These are phyloP conservation scores for Fusarium mangiferae DNA, from an alignment of 2,329 filamentous ascomycete species.

Conservation along the genomic window DNA sequence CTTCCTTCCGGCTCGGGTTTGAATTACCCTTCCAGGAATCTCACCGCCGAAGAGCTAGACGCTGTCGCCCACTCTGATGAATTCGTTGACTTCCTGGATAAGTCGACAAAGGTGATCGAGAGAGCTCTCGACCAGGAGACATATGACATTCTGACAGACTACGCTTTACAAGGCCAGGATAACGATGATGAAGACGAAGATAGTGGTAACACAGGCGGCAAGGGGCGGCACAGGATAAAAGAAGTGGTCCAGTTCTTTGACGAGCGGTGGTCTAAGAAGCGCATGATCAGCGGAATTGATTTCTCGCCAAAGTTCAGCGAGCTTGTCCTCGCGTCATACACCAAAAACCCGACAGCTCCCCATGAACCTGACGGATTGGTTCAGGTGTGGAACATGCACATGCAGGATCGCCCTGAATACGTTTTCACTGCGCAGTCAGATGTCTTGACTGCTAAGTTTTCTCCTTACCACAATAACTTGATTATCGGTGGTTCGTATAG, in stretches of 20 bases:
- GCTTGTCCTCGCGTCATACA: slow-evolving; percentile 92
- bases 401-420: slow-evolving; percentile 94
- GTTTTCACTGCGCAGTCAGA: slow-evolving; percentile 97
- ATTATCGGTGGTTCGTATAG: slow-evolving; percentile 97
- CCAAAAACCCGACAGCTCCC: slow-evolving; percentile 94
- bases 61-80: slow-evolving; percentile 93
- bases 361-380: slow-evolving; percentile 94
- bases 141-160: slow-evolving; percentile 96
- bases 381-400: slow-evolving; percentile 96
- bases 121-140: slow-evolving; percentile 89
- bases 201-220: slow-evolving; percentile 73
- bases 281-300: slow-evolving; percentile 94
- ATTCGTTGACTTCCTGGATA: slow-evolving; percentile 93
- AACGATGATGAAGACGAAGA: slow-evolving; percentile 86
- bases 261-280: slow-evolving; percentile 95
- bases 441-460: slow-evolving; percentile 94
- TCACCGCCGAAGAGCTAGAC: slow-evolving; percentile 86
- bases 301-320: slow-evolving; percentile 97
- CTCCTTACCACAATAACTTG: slow-evolving; percentile 96
- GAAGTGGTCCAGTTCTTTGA: slow-evolving; percentile 95
- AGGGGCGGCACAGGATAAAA: slow-evolving; percentile 79
- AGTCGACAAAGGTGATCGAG: slow-evolving; percentile 97
- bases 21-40: slow-evolving; percentile 81
- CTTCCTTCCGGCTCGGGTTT: slow-evolving; percentile 43
- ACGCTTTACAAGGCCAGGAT: slow-evolving; percentile 82